Base-by-base conservation (phyloP, 1,139 yeast species). In the Diutina pseudorugosa region DNA sequence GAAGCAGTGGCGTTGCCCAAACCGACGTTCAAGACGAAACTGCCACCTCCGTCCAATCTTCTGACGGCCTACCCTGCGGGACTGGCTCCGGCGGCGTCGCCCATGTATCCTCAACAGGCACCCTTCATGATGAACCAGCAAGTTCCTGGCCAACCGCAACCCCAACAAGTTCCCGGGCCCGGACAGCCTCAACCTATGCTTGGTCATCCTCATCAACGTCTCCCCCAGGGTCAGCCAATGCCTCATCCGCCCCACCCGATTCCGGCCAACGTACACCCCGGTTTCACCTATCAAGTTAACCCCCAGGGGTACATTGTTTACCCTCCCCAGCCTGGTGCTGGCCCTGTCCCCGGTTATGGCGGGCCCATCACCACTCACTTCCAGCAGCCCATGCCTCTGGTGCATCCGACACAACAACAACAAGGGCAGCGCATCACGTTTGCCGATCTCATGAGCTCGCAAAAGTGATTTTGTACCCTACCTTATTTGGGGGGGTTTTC, bases 1-100 rank as follows among this genome's bases (percentile, higher is more conserved):
- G 79, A 78, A 47, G 82, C 83, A 3, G 65, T 77, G 57, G 75
- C 77, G 42, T 70, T 79, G 56, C 83, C 83, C 33, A 79, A 77
- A 58, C 83, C 83, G 7, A 71, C 80, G 3, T 79, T 79, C 60
- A 43, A 43, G 47, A 21, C 47, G 6, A 69, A 66, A 56, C 61
- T 23, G 51, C 23, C 45, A 12, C 63, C 65, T 33, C 69, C 69
- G 3, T 64, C 59, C 44, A 59, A 62, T 53, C 71, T 71, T 4
- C 70, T 66, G 11, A 63, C 70, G 21, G 62, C 68, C 20, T 66
- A 66, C 53, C 68, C 65, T 2, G 62, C 65, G 6, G 63, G 49
- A n/a, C 27, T 33, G 49, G 49, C 27, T 33, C 49, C 49, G n/a
- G 27, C 49, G n/a, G 36, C 49, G n/a, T 19, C 18, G 40, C 42